Conservation (phyloP, 2,329 filamentous ascomycete genomes). For the Calonectria leucothoes region DNA sequence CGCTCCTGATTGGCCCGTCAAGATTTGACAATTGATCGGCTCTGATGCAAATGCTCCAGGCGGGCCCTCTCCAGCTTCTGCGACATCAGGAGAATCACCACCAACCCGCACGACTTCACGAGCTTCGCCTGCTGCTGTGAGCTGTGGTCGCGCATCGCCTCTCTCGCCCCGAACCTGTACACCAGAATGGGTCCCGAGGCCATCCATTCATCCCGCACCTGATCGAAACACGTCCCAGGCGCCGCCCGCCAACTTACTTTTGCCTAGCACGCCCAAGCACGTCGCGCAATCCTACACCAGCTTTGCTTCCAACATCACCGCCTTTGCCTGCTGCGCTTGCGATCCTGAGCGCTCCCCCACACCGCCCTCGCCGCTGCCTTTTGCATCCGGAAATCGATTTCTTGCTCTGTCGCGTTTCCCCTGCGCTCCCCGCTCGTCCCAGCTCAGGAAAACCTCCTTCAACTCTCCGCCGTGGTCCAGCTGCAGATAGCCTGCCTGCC, state of each 20-base stretch:
- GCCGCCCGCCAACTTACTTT: neutral
- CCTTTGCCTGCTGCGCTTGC: neutral
- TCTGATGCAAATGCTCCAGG: constrained; percentile 36
- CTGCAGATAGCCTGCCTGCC: constrained; percentile 1
- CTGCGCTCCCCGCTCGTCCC: constrained; percentile 4
- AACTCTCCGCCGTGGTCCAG: neutral
- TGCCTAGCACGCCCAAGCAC: constrained; percentile 6
- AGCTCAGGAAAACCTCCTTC: constrained; percentile 1
- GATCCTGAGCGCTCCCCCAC: neutral
- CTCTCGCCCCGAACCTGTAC: neutral
- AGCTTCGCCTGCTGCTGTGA: constrained; percentile 23
- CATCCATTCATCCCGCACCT: constrained; percentile 22
- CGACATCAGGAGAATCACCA: constrained; percentile 36
- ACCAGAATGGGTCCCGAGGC: constrained; percentile 33
- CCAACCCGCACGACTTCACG: constrained; percentile 14
- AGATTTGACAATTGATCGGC: constrained; percentile 38
- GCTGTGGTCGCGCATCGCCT: constrained; percentile 24
- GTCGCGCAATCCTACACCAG: constrained; percentile 18
- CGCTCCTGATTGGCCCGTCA: constrained; percentile 32
- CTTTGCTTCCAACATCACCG: constrained; percentile 1
- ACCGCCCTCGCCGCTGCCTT: neutral
- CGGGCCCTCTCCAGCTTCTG: constrained; percentile 31
- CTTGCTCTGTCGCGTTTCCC: neutral
- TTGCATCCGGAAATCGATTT: neutral
- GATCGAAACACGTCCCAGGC: constrained; percentile 27